Evolutionary conservation across 495 filamentous ascomycete species (phyloP).

Genomic region (Penicillium nucicola): DNA sequence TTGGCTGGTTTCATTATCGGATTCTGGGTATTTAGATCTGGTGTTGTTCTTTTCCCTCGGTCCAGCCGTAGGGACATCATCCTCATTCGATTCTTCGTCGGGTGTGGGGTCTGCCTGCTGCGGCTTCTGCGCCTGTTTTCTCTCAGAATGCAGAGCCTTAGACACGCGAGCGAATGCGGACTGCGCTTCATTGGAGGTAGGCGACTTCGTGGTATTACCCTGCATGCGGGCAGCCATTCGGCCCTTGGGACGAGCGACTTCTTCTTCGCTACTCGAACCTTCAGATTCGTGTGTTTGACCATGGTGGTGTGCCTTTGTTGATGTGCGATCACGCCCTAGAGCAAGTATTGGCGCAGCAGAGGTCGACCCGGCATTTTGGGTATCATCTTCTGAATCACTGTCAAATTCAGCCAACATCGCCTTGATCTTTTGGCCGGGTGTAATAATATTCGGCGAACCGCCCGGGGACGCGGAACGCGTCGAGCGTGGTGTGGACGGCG

Average conservation of each 20-base stretch:
- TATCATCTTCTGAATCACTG: slow-evolving; percentile 54
- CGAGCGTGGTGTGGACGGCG: slow-evolving; percentile 42
- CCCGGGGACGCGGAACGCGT: slow-evolving; percentile 37
- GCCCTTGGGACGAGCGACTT: slow-evolving; percentile 60
- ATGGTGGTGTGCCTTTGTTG: slow-evolving; percentile 1
- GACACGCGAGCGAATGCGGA: slow-evolving; percentile 38
- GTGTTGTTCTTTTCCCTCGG: slow-evolving; percentile 27
- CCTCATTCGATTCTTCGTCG: slow-evolving; percentile 22
- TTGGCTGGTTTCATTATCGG: slow-evolving; percentile 7
- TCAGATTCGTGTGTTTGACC: slow-evolving; percentile 30
- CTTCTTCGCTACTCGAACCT: slow-evolving; percentile 36
- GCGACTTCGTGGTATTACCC: slow-evolving; percentile 11
- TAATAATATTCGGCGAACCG: slow-evolving; percentile 47
- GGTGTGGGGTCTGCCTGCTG: slow-evolving; percentile 9
- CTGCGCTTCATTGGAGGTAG: slow-evolving; percentile 11
- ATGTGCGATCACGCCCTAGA: slow-evolving; percentile 13
- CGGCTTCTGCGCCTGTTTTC: slow-evolving; percentile 14
- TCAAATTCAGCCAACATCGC: slow-evolving; percentile 64
- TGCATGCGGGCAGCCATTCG: slow-evolving; percentile 70
- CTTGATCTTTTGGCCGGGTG: slow-evolving; percentile 67
- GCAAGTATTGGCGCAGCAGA: slow-evolving; percentile 2
- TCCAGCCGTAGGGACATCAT: slow-evolving; percentile 36
- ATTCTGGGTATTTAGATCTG: slow-evolving; percentile 5
- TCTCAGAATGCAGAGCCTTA: slow-evolving; percentile 22
- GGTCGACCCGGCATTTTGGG: slow-evolving; percentile 9